Evolutionary conservation across 2,329 filamentous ascomycete genomes (phyloP).

Genomic region (Cercospora sp.): DNA sequence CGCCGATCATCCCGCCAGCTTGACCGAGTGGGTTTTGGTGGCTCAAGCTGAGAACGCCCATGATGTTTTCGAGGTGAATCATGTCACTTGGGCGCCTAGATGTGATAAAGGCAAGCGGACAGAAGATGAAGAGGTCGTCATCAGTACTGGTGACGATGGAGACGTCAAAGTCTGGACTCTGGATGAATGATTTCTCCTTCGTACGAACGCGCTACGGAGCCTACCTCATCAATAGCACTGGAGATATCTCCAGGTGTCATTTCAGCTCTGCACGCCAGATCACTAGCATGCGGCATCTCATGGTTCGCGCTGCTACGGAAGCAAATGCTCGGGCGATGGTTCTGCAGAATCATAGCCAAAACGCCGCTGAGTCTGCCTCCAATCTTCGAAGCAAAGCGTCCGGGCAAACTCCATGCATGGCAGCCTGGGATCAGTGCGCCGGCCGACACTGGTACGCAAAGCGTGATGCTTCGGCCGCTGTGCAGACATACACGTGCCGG

Average conservation of each 20-base stretch:
- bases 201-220: too few species aligned
- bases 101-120: conserved; percentile 64
- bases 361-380: too few species aligned
- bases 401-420: neutral
- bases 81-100: conserved; percentile 81
- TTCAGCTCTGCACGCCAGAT: too few species aligned
- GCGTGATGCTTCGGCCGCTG: neutral
- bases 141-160: conserved; percentile 92
- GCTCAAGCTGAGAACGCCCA: conserved; percentile 73
- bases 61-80: conserved; percentile 92
- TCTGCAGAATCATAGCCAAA: too few species aligned
- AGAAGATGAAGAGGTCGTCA: conserved; percentile 76
- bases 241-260: too few species aligned
- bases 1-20: conserved; percentile 11
- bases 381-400: too few species aligned
- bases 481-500: neutral
- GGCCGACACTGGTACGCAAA: neutral
- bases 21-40: conserved; percentile 69
- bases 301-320: too few species aligned
- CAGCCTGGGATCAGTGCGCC: neutral
- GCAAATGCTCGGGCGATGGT: too few species aligned
- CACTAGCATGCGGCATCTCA: too few species aligned
- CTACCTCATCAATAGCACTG: too few species aligned
- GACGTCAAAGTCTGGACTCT: conserved; percentile 80
- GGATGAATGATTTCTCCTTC: conserved; percentile 27